Percentiles rank a stretch among this genome's conserved stretches.
These are phyloP conservation scores for Alternaria postmessia DNA, from an alignment of 2,329 filamentous ascomycete genomes.

Conservation along the genomic window DNA sequence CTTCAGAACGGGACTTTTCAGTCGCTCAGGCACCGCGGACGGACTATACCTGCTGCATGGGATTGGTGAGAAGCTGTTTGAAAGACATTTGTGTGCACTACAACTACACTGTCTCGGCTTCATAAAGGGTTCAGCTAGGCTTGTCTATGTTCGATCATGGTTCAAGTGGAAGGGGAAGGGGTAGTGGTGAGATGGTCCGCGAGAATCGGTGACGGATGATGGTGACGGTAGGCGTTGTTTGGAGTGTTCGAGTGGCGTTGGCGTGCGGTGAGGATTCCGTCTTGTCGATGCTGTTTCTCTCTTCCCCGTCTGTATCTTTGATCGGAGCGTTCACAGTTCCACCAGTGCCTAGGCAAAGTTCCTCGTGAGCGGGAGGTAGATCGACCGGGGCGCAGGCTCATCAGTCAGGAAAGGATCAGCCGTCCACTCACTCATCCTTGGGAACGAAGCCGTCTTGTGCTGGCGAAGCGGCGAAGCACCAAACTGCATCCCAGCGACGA, in stretches of 20 bases:
- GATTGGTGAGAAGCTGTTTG: slow-evolving; percentile 2
- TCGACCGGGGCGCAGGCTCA: neutral
- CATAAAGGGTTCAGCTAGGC: neutral
- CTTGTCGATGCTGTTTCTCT: neutral
- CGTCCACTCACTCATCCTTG: neutral
- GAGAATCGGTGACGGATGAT: neutral
- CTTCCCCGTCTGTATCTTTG: neutral
- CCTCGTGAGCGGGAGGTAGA: neutral
- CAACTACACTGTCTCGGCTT: neutral
- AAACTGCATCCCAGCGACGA: neutral
- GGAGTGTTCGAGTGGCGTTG: neutral
- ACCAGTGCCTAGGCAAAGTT: neutral
- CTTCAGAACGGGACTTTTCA: slow-evolving; percentile 8
- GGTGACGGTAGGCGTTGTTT: neutral
- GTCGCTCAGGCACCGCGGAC: slow-evolving; percentile 10
- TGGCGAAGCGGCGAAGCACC: neutral
- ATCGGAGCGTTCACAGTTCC: neutral
- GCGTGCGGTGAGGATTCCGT: neutral
- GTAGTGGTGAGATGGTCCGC: neutral
- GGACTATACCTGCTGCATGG: slow-evolving; percentile 16
- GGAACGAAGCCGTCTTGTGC: neutral
- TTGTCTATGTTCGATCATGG: neutral
- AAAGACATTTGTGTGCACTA: neutral
- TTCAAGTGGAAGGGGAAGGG: neutral
- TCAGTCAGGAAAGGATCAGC: slow-evolving; percentile 1